Evolutionary conservation across 2,329 filamentous ascomycete genomes (phyloP).

Genomic region (Apiospora hydei): DNA sequence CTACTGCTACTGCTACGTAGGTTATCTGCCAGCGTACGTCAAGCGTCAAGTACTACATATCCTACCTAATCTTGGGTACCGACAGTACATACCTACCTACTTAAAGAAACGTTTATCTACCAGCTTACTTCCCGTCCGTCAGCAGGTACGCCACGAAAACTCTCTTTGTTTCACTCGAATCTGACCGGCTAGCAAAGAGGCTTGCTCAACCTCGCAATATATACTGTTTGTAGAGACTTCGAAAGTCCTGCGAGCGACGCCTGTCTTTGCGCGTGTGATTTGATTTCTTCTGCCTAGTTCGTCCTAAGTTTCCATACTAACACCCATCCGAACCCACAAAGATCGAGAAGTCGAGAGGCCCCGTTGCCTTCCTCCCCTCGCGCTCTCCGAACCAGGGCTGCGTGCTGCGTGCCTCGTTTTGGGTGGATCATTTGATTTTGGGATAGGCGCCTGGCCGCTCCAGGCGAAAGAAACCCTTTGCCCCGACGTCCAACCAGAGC

Average conservation of each 20-base stretch:
- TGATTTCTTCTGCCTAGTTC: constrained; percentile 3
- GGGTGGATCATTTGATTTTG: constrained; percentile 22
- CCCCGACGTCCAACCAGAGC: constrained; percentile 41
- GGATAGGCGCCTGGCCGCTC: constrained; percentile 22
- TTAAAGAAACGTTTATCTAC: background rate
- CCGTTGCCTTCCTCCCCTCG: background rate
- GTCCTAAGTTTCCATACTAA: background rate
- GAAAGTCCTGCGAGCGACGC: background rate
- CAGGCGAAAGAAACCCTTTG: constrained; percentile 36
- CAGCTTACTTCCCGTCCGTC: background rate
- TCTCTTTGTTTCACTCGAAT: background rate
- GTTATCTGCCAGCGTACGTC: background rate
- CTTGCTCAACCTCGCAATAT: background rate
- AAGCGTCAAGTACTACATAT: background rate
- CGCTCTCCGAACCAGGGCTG: background rate
- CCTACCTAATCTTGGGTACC: background rate
- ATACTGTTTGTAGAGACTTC: background rate
- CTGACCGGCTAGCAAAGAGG: background rate
- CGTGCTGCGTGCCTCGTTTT: background rate
- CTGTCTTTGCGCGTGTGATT: background rate
- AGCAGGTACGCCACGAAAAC: background rate
- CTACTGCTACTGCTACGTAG: background rate
- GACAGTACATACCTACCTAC: background rate
- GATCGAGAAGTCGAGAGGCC: background rate
- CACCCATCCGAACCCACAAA: background rate